Evolutionary conservation across 768 basidiomycete genomes (phyloP).

Genomic region (Auriscalpium orientale): DNA sequence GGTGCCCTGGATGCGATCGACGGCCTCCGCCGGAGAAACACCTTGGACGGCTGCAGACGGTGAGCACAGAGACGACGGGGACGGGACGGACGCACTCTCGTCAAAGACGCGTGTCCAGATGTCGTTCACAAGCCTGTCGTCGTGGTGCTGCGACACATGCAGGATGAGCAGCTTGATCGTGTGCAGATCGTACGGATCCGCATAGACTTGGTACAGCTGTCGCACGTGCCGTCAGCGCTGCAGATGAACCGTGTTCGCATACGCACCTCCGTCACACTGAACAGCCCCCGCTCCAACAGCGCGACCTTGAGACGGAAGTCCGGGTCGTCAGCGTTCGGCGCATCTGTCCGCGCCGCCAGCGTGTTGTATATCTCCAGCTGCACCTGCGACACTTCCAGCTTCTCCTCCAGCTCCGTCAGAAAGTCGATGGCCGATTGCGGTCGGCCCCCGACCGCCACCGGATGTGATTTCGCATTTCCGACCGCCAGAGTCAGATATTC

Average conservation of each 20-base stretch:
- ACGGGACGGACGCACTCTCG: conserved; percentile 43
- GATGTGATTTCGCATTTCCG: conserved; percentile 93
- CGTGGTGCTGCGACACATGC: conserved; percentile 88
- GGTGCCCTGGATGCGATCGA: conserved; percentile 56
- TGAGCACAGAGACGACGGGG: neutral
- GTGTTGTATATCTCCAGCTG: conserved; percentile 85
- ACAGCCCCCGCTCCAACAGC: conserved; percentile 49
- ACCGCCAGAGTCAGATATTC: conserved; percentile 93
- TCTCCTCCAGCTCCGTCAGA: conserved; percentile 91
- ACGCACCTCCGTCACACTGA: conserved; percentile 80
- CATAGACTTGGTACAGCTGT: conserved; percentile 84
- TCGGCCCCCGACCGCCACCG: conserved; percentile 64
- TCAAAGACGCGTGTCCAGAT: conserved; percentile 89
- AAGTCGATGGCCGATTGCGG: conserved; percentile 93
- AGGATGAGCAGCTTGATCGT: conserved; percentile 83
- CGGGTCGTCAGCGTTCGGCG: conserved; percentile 31
- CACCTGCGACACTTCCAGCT: conserved; percentile 93
- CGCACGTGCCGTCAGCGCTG: neutral
- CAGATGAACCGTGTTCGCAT: neutral
- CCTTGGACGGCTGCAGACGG: conserved; percentile 42
- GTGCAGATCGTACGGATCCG: conserved; percentile 77
- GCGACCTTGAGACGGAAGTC: conserved; percentile 59
- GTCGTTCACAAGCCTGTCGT: conserved; percentile 69
- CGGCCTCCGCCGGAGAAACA: conserved; percentile 43
- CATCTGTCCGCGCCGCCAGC: conserved; percentile 51